Evolutionary conservation across 371 early-diverging fungal species (phyloP).

Genomic region (Entomophthora muscae): DNA sequence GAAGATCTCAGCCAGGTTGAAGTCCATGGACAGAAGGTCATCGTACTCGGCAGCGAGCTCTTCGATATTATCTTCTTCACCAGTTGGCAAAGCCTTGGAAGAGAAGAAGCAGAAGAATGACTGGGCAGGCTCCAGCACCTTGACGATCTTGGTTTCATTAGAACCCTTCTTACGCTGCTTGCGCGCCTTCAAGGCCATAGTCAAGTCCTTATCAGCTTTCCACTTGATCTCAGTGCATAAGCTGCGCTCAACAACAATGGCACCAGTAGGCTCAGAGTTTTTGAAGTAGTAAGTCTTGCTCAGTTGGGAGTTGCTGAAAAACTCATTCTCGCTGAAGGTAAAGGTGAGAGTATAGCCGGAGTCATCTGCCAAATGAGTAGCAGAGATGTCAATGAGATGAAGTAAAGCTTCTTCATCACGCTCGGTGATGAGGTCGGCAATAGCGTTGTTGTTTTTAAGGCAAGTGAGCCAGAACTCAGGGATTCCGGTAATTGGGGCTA

Average conservation of each 20-base stretch:
- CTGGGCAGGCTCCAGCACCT: conserved; percentile 79
- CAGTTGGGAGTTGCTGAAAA: conserved; percentile 66
- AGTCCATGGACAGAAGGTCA: too few relatives aligned
- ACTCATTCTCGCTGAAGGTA: conserved; percentile 71
- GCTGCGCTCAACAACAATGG: conserved; percentile 73
- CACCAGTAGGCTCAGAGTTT: conserved; percentile 36
- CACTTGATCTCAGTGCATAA: conserved; percentile 76
- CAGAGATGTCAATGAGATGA: conserved; percentile 64
- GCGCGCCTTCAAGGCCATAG: conserved; percentile 76
- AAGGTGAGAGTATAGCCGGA: conserved; percentile 85
- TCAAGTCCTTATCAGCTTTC: conserved; percentile 89
- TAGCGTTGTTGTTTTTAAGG: conserved; percentile 61
- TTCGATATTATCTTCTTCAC: too few relatives aligned
- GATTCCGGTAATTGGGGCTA: conserved; percentile 28
- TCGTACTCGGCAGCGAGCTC: too few relatives aligned
- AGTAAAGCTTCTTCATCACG: conserved; percentile 71
- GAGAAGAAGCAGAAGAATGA: conserved; percentile 92
- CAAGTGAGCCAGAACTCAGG: conserved; percentile 87
- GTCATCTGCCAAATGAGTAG: conserved; percentile 57
- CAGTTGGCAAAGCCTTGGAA: conserved; percentile 53
- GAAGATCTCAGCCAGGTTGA: conserved; percentile 87
- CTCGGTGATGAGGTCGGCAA: conserved; percentile 67
- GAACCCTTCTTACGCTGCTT: conserved; percentile 95
- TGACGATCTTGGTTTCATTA: conserved; percentile 93
- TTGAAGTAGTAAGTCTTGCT: conserved; percentile 80